phyloP scores from a whole-genome alignment of 2,329 filamentous ascomycete genomes.

The Penicillium sp. region DNA sequence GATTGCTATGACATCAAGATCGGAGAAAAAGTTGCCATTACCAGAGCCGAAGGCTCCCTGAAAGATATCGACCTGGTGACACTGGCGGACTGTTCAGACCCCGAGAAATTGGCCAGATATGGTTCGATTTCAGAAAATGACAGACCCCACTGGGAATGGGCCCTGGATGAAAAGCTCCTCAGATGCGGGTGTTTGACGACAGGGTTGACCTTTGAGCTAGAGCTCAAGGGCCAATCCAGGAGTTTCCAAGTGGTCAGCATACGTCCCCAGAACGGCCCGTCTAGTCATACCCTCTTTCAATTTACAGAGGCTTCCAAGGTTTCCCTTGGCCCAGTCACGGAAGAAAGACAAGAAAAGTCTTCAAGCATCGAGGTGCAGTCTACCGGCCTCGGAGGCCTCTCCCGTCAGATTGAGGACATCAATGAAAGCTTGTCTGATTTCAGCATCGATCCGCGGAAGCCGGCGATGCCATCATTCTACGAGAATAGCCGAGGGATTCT shows the following conservation, averaged over 20 bases:
- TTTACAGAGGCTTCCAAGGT: conserved; percentile 37
- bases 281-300: conserved; percentile 35
- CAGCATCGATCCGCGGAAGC: conserved; percentile 33
- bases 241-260: conserved; percentile 64
- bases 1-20: conserved; percentile 71
- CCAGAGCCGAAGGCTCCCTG: conserved; percentile 52
- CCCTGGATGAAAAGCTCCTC: conserved; percentile 45
- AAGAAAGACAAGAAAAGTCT: conserved; percentile 13
- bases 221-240: conserved; percentile 56
- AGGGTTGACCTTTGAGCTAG: conserved; percentile 68
- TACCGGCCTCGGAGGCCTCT: conserved; percentile 65
- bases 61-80: conserved; percentile 59
- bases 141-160: conserved; percentile 50
- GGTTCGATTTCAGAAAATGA: conserved; percentile 40
- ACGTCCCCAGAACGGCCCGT: conserved; percentile 44
- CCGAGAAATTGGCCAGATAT: conserved; percentile 38
- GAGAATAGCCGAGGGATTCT: conserved; percentile 60
- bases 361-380: conserved; percentile 33
- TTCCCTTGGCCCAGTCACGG: conserved; percentile 30
- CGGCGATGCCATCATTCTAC: conserved; percentile 44
- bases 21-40: conserved; percentile 65
- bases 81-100: conserved; percentile 58
- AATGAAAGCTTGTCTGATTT: conserved; percentile 66
- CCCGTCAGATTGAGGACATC: conserved; percentile 61
- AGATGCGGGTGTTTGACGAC: conserved; percentile 67